A percentile compares a stretch with the other conserved stretches of the same genome.
These are phyloP conservation scores for Phoenix dactylifera DNA, from an alignment of 176 grass and related monocot genomes.

Conservation along the genomic window DNA sequence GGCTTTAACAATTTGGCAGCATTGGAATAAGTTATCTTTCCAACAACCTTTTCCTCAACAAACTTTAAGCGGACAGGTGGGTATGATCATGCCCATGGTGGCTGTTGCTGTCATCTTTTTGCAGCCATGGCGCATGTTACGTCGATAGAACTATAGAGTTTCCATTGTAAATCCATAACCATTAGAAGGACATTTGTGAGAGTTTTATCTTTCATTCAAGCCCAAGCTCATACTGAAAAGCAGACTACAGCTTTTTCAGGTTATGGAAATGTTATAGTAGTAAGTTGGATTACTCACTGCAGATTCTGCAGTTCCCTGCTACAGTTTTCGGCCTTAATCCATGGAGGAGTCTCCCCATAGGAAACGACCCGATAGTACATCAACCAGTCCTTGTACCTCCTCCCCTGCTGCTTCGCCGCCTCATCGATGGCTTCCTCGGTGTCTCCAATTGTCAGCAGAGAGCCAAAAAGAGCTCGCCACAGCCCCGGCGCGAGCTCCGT, in stretches of 20 bases:
- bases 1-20: not conserved
- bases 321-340: conserved; percentile 10
- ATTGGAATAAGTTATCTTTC: conserved; percentile 5
- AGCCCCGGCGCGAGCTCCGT: conserved; percentile 58
- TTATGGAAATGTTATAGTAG: not conserved
- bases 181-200: too few species aligned
- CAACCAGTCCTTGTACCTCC: conserved; percentile 85
- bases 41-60: too few species aligned
- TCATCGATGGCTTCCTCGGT: conserved; percentile 30
- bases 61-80: too few species aligned
- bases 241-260: too few species aligned
- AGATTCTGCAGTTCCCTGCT: conserved; percentile 28
- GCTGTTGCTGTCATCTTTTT: too few species aligned
- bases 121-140: too few species aligned
- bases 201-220: too few species aligned
- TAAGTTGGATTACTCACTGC: conserved; percentile 8
- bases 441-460: not conserved
- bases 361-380: conserved; percentile 94
- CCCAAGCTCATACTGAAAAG: too few species aligned
- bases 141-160: too few species aligned
- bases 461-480: conserved; percentile 57
- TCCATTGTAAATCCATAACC: too few species aligned
- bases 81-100: too few species aligned
- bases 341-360: conserved; percentile 32
- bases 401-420: conserved; percentile 39